Evolutionary conservation across 352 stramenopile species (phyloP), one percentile per base, ranked within the genome.

Genomic region (Pythium brachiatum): DNA sequence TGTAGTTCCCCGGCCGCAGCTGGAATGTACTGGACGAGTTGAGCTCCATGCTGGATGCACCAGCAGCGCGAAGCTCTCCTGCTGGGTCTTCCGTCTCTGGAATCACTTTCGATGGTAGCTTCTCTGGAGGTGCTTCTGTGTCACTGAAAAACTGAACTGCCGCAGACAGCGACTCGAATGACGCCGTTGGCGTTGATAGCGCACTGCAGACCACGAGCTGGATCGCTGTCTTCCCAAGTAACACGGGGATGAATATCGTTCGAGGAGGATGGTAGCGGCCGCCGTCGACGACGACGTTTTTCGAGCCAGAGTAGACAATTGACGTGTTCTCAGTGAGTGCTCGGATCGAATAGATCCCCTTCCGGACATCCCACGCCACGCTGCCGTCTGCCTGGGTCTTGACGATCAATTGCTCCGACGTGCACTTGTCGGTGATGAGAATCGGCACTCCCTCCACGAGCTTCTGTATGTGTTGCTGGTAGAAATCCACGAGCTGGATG

Each of bases 401-500:
- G 8, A 84, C 53, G 31, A 83, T 48, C 26, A 71, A 72, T 53
- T 78, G 70, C 56, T 86, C 68, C 0, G 70, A 75, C 21, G 74
- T 86, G 57, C 70, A 83, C 43, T 86, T 88, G 54, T 89, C 70
- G 7, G 72, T 75, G 34, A 90, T 75, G 50, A 78, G 56, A 50
- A 90, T 64, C 0, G 81, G 70, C 46, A 89, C 84, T 1, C 66
- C 71, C 23, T 62, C 69, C 4, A 89, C 62, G 23, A 64, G 58
- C 34, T 84, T 75, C 3, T 46, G 25, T 16, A 53, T 65, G 38
- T 86, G 63, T 43, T 82, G 76, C 16, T 88, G 61, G 38, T 88
- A 90, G 26, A 88, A 90, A 60, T 90, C 81, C 1, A 89, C 79
- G 12, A 89, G 59, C 53, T 90, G 81, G 36, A 90, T 70, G 23